Base-by-base conservation (phyloP, 1,284 basidiomycete genomes). In the Chalciporus sp. region DNA sequence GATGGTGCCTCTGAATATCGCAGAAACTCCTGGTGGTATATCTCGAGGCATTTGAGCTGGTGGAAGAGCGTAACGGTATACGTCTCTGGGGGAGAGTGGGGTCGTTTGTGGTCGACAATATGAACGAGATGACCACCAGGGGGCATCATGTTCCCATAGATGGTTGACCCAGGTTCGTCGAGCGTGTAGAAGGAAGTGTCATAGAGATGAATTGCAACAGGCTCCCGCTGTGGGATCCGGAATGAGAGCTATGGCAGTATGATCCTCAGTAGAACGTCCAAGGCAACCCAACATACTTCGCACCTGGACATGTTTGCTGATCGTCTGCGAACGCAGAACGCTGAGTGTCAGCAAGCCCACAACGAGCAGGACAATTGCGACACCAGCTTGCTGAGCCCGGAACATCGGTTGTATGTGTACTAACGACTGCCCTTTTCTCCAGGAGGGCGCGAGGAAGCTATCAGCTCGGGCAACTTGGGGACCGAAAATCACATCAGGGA, bases 41-140 rank as follows among this genome's bases (percentile, higher is more conserved):
- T 65, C 37, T 59, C 65, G 9, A 71, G 57, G 42, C 69, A 70
- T 49, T 64, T 66, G 26, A 71, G 53, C 50, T 71, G 68, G 49
- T 71, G 69, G 49, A 71, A 67, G 26, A 71, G 62, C 1, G 66
- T 60, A 7, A 69, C 62, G 0, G 68, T 71, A 49, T 65, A 59
- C 29, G 53, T 41, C 46, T 40, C 48, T 10, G 56, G 56, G 4
- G 51, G 51, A 29, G 52, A 54, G 14, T 33, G 6, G 11, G 31
- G 31, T 33, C 12, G 31, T 33, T 16, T 14, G 3, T 11, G 12
- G 14, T 33, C 31, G 12, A 53, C 53, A 26, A 57, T 20, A 44
- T 57, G 53, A 28, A 57, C 37, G 9, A 55, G 7, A 33, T 57
- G 56, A 19, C 56, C 56, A 4, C 49, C 56, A 1, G 23, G 16